Evolutionary conservation across 768 basidiomycete genomes (phyloP).

Genomic region (Trametes meyenii): DNA sequence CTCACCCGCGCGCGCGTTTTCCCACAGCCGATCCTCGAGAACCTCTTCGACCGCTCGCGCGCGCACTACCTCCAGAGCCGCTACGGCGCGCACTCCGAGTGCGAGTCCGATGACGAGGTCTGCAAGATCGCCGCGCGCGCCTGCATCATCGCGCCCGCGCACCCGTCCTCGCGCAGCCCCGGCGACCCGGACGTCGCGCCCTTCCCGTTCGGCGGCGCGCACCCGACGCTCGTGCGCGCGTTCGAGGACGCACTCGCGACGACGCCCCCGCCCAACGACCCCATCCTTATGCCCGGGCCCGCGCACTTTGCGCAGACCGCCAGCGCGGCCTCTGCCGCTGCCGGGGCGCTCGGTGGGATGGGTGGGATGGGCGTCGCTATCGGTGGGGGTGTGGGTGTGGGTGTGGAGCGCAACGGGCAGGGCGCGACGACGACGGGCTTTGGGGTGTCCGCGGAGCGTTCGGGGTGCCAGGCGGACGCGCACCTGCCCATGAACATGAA

Average conservation of each 20-base stretch:
- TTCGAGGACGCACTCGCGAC: conserved; percentile 27
- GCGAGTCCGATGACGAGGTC: conserved; percentile 27
- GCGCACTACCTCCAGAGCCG: conserved; percentile 47
- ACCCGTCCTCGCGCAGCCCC: background rate
- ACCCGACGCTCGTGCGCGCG: conserved; percentile 26
- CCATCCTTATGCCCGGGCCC: conserved; percentile 21
- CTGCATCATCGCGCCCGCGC: conserved; percentile 20
- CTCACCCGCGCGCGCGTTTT: background rate
- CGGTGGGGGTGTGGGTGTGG: background rate
- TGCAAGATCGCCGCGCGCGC: conserved; percentile 27
- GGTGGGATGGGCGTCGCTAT: background rate
- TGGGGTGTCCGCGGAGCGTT: conserved; percentile 22
- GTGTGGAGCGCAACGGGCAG: conserved; percentile 6
- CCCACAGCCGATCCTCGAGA: conserved; percentile 56
- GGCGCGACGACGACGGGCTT: conserved; percentile 16
- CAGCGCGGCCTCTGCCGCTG: too few species aligned
- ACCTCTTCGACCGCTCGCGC: conserved; percentile 54
- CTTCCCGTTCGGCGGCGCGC: conserved; percentile 29
- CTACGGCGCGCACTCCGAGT: conserved; percentile 26
- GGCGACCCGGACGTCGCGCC: conserved; percentile 11
- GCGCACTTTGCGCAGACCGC: conserved; percentile 13
- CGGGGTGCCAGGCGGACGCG: conserved; percentile 17
- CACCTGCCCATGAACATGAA: background rate
- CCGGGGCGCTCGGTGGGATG: too few species aligned
- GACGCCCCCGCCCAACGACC: conserved; percentile 23